Percentiles rank a stretch among this genome's conserved stretches.
Evolutionary conservation across 2,329 filamentous ascomycete genomes (phyloP).

Genomic region (Fusarium concolor): DNA sequence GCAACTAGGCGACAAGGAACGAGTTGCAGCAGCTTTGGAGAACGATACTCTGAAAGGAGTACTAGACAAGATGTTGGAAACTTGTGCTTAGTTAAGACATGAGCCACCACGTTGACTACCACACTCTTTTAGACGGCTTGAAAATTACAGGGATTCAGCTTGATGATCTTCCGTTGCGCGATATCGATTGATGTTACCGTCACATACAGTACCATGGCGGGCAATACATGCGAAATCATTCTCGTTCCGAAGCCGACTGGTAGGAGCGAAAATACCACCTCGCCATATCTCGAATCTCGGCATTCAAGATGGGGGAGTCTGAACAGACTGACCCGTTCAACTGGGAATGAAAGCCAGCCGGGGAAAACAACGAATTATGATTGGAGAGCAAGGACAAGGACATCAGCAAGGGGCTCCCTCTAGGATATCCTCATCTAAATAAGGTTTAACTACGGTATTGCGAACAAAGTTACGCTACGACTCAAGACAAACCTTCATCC

Average conservation of each 20-base stretch:
- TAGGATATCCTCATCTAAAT: constrained; percentile 33
- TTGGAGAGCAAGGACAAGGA: constrained; percentile 31
- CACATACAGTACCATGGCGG: neutral
- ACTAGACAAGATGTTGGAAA: constrained; percentile 92
- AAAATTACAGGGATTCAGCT: constrained; percentile 6
- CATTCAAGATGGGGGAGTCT: constrained; percentile 20
- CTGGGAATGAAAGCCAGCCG: constrained; percentile 14
- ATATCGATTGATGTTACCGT: neutral
- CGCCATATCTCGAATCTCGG: constrained; percentile 29
- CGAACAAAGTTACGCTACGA: constrained; percentile 27
- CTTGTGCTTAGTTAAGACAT: constrained; percentile 68
- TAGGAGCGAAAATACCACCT: constrained; percentile 27
- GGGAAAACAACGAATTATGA: constrained; percentile 23
- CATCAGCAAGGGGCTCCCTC: constrained; percentile 24
- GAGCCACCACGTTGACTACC: neutral
- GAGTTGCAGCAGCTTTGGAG: constrained; percentile 93
- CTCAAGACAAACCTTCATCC: constrained; percentile 15
- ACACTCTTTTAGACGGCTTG: constrained; percentile 2
- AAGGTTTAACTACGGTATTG: constrained; percentile 37
- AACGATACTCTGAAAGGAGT: constrained; percentile 91
- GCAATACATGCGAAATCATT: neutral
- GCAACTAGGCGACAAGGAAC: constrained; percentile 95
- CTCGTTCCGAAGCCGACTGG: constrained; percentile 15
- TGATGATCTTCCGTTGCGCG: constrained; percentile 6
- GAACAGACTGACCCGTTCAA: constrained; percentile 25